These are phyloP conservation scores for Seiridium unicorne DNA, from an alignment of 2,329 filamentous ascomycete genomes.

Conservation along the genomic window DNA sequence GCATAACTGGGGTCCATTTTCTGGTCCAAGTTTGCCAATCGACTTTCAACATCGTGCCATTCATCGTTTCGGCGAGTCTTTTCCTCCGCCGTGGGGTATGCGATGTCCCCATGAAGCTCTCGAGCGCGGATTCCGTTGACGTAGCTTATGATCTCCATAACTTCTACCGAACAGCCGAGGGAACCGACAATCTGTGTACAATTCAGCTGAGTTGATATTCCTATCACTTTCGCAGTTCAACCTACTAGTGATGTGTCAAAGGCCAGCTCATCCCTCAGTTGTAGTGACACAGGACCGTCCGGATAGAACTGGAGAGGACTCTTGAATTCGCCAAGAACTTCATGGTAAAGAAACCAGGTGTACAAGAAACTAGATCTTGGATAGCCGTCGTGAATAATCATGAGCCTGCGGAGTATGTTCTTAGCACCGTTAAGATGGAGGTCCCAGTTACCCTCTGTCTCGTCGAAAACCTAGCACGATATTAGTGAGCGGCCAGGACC, in stretches of 20 bases:
- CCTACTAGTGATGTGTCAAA: slow-evolving; percentile 30
- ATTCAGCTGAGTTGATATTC: no score
- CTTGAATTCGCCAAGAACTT: slow-evolving; percentile 43
- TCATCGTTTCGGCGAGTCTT: slow-evolving; percentile 24
- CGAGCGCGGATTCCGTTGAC: slow-evolving; percentile 33
- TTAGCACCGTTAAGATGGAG: slow-evolving; percentile 43
- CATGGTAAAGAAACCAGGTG: slow-evolving; percentile 47
- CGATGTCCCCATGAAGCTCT: slow-evolving; percentile 26
- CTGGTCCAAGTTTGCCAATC: slow-evolving; percentile 24
- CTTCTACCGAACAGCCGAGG: slow-evolving; percentile 44
- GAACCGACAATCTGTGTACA: slow-evolving; percentile 40
- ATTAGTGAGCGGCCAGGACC: not conserved
- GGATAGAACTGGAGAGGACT: slow-evolving; percentile 28
- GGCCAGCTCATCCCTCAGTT: slow-evolving; percentile 24
- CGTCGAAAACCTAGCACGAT: slow-evolving; percentile 43
- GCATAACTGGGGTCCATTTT: slow-evolving; percentile 25
- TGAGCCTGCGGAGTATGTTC: slow-evolving; percentile 29
- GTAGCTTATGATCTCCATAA: slow-evolving; percentile 41
- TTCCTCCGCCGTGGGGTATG: slow-evolving; percentile 22
- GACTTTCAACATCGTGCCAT: slow-evolving; percentile 22
- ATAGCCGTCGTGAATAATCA: slow-evolving; percentile 22
- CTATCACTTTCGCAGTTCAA: not conserved
- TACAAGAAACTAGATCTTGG: slow-evolving; percentile 36
- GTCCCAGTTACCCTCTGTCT: slow-evolving; percentile 43
- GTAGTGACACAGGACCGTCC: slow-evolving; percentile 23